Evolutionary conservation across 1,284 basidiomycete genomes (phyloP), one percentile per base, ranked within the genome.

Genomic region (Rhodotorula mucilaginosa): DNA sequence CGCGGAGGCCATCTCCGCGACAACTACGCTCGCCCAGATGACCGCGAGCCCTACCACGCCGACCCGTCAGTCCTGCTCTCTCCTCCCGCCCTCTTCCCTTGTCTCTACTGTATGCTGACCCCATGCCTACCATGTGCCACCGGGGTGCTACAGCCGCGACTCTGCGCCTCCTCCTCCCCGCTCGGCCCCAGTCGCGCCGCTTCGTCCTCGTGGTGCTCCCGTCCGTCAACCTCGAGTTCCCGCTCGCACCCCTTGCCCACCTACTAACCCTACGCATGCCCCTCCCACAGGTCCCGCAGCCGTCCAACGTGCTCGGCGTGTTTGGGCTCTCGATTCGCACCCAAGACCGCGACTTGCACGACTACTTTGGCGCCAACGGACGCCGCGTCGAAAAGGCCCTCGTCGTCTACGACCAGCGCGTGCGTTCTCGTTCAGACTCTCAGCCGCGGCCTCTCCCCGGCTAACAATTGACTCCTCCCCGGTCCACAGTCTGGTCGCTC

Each of bases 341-440:
- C 5, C 87, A 89, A 70, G 97, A 99, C 81, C 88, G 90, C 58
- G 96, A 98, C 81, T 84, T 99, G 61, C 92, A 97, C 78, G 90
- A 96, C 75, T 94, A 97, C 81, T 99, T 99, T 79, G 87, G 84
- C 77, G 87, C 91, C 59, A 26, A 39, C 34, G 91, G 89, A 77
- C 95, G 94, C 31, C 87, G 88, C 44, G 95, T 98, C 64, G 92
- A 96, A 79, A 98, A 98, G 82, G 93, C 95, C 51, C 91, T 91
- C 64, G 94, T 99, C 77, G 97, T 99, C n/a, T 98, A 98, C 81
- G 96, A 99, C 82, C 94, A 97, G 82, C 85, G 95, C 79, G 94
- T 97, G 80, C 80, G 92, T 80, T 21, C 18, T n/a, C 6, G 34
- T 26, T 26, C 26, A 26, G 26, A 26, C 26, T 26, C 26, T 26